A percentile compares a stretch with the other conserved stretches of the same genome.
Evolutionary conservation across 768 basidiomycete species (phyloP).

Genomic region (Porphyrellus cyaneotinctus): DNA sequence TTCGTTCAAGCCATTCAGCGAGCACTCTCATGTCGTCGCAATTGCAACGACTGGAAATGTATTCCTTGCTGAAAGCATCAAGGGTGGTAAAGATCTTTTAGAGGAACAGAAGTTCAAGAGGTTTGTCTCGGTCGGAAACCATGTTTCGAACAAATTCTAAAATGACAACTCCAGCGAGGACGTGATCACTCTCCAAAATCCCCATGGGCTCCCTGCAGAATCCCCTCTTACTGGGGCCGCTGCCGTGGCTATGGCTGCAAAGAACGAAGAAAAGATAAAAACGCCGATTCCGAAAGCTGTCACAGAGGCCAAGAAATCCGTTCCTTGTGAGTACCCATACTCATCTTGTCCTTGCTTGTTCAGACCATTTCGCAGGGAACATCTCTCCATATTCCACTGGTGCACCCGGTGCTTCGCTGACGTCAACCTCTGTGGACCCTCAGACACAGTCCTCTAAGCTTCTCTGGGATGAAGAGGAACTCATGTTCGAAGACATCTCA

Average conservation of each 20-base stretch:
- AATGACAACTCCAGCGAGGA: constrained; percentile 53
- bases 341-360: neutral
- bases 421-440: constrained; percentile 87
- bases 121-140: constrained; percentile 35
- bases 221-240: constrained; percentile 39
- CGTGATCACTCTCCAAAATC: constrained; percentile 91
- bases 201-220: constrained; percentile 66
- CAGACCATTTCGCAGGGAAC: constrained; percentile 55
- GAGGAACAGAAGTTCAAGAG: constrained; percentile 82
- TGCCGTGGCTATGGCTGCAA: constrained; percentile 28
- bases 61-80: constrained; percentile 87
- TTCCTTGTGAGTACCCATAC: constrained; percentile 55
- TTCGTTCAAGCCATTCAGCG: constrained; percentile 94
- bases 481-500: constrained; percentile 95
- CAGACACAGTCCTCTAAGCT: constrained; percentile 64
- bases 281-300: constrained; percentile 31
- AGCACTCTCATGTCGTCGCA: constrained; percentile 93
- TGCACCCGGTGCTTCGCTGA: constrained; percentile 86
- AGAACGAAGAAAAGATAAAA: constrained; percentile 34
- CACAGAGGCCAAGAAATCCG: constrained; percentile 44
- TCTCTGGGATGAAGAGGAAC: constrained; percentile 98
- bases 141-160: neutral
- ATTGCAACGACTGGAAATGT: constrained; percentile 91
- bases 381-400: constrained; percentile 90
- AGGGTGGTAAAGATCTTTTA: constrained; percentile 81